Conservation (phyloP, 768 basidiomycete species). For the Lactifluus subvellereus region DNA sequence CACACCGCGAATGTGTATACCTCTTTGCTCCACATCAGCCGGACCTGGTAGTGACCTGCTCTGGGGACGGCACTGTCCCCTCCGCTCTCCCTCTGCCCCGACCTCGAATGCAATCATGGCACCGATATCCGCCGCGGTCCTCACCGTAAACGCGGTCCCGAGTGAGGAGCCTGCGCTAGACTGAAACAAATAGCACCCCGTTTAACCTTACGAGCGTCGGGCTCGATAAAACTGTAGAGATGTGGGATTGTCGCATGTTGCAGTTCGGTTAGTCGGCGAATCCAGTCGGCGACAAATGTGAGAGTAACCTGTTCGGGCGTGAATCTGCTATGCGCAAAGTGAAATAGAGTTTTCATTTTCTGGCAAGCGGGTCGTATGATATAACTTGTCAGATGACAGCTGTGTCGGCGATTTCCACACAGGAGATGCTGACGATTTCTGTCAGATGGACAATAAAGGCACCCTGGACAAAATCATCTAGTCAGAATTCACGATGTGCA, state of each 20-base stretch:
- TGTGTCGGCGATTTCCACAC: background rate
- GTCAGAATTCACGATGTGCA: slow-evolving; percentile 78
- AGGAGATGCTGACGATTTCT: background rate
- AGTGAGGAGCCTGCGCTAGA: slow-evolving; percentile 78
- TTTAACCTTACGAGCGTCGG: slow-evolving; percentile 70
- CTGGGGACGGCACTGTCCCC: slow-evolving; percentile 78
- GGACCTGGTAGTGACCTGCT: slow-evolving; percentile 74
- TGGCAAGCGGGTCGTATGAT: slow-evolving; percentile 80
- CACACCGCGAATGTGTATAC: slow-evolving; percentile 83
- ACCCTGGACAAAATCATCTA: slow-evolving; percentile 44
- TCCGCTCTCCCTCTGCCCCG: slow-evolving; percentile 53
- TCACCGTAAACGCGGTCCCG: slow-evolving; percentile 72
- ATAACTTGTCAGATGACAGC: slow-evolving; percentile 92
- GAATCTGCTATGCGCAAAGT: slow-evolving; percentile 88
- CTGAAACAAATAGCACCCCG: slow-evolving; percentile 88
- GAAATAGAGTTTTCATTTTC: slow-evolving; percentile 82
- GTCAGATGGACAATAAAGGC: slow-evolving; percentile 67
- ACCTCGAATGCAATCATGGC: slow-evolving; percentile 52
- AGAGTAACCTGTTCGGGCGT: slow-evolving; percentile 69
- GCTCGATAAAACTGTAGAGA: slow-evolving; percentile 67
- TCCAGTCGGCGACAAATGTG: slow-evolving; percentile 66
- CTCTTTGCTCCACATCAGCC: slow-evolving; percentile 91
- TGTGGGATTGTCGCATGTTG: slow-evolving; percentile 89
- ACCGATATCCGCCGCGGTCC: slow-evolving; percentile 61
- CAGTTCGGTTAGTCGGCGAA: slow-evolving; percentile 39